A percentile compares a stretch with the other conserved stretches of the same genome.
phyloP scores from a whole-genome alignment of 23 red algal genomes.

The Gracilaria caudata region DNA sequence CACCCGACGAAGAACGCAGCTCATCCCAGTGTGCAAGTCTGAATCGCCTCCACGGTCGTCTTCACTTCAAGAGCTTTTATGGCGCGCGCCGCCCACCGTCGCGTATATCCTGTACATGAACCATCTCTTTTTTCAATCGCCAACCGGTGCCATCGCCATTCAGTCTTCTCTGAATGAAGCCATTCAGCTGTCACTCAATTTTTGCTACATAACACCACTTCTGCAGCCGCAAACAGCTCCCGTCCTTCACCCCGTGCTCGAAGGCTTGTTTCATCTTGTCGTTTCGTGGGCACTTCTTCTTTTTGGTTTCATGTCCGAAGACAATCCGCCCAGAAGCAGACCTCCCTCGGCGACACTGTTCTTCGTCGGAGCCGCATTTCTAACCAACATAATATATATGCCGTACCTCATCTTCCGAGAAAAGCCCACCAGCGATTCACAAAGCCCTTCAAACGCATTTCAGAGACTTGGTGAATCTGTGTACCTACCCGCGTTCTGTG shows the following conservation, averaged over 20 bases:
- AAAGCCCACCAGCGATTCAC: slow-evolving; percentile 4
- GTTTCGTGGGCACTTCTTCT: slow-evolving; percentile 60
- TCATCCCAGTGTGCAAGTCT: neutral
- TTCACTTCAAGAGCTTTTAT: neutral
- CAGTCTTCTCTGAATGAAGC: slow-evolving; percentile 24
- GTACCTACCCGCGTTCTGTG: slow-evolving; percentile 18
- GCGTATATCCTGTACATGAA: slow-evolving; percentile 28
- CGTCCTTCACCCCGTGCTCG: slow-evolving; percentile 43
- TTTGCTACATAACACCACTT: slow-evolving; percentile 45
- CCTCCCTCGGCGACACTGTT: slow-evolving; percentile 3
- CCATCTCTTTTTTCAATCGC: slow-evolving; percentile 44
- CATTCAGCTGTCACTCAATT: slow-evolving; percentile 69
- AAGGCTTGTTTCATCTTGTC: slow-evolving; percentile 55
- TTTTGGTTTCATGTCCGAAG: slow-evolving; percentile 56
- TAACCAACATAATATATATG: slow-evolving; percentile 69
- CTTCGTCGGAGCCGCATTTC: slow-evolving; percentile 35
- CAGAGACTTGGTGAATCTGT: slow-evolving; percentile 40
- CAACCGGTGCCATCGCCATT: slow-evolving; percentile 37
- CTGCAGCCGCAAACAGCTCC: slow-evolving; percentile 19
- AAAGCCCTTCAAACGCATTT: neutral
- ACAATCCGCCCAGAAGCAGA: neutral
- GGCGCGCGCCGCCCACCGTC: slow-evolving; percentile 17
- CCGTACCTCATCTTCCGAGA: slow-evolving; percentile 60
- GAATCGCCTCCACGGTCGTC: neutral
- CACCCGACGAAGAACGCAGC: no score